A percentile compares a stretch with the other conserved stretches of the same genome.
Conservation (phyloP, 2,329 filamentous ascomycete species). For the Biscogniauxia marginata region DNA sequence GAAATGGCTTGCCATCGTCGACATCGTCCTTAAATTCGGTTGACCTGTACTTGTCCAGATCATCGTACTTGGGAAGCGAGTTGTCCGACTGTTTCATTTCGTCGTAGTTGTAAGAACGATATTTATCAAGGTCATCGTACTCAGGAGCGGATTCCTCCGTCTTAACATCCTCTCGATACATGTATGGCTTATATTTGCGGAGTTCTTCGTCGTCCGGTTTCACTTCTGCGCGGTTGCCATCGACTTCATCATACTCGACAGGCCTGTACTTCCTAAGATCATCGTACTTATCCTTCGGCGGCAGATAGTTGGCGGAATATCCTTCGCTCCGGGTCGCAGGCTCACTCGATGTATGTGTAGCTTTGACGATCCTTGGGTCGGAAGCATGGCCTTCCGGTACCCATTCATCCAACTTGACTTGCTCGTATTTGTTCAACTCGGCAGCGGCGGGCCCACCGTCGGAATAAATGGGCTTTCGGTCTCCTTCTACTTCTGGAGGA, state of each 20-base stretch:
- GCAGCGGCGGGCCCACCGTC: slow-evolving; percentile 35
- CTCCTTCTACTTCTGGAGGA: slow-evolving; percentile 17
- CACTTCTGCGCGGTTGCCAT: slow-evolving; percentile 2
- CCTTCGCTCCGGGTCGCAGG: slow-evolving; percentile 28
- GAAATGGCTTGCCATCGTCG: slow-evolving; percentile 25
- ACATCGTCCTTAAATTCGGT: slow-evolving; percentile 3
- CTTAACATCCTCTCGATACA: slow-evolving; percentile 34
- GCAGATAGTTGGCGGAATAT: slow-evolving; percentile 33
- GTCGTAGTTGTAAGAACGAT: slow-evolving; percentile 28
- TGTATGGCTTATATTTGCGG: slow-evolving; percentile 38
- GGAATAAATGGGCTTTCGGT: slow-evolving; percentile 29
- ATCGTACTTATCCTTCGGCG: slow-evolving; percentile 32
- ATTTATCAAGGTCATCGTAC: slow-evolving; percentile 41
- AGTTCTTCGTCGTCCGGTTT: slow-evolving; percentile 36
- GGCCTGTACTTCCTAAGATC: slow-evolving; percentile 37
- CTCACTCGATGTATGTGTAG: slow-evolving; percentile 3
- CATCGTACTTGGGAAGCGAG: slow-evolving; percentile 38
- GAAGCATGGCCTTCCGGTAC: slow-evolving; percentile 14
- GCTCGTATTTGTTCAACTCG: slow-evolving; percentile 37
- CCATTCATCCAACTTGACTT: slow-evolving; percentile 31
- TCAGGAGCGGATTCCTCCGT: slow-evolving; percentile 24
- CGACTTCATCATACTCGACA: slow-evolving; percentile 29
- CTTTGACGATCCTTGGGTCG: neutral
- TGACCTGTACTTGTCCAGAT: slow-evolving; percentile 42
- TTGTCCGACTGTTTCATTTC: slow-evolving; percentile 31